Percentiles rank a stretch among this genome's conserved stretches.
Evolutionary conservation across 1,284 basidiomycete species (phyloP).

Genomic region (Irpex lacteus): DNA sequence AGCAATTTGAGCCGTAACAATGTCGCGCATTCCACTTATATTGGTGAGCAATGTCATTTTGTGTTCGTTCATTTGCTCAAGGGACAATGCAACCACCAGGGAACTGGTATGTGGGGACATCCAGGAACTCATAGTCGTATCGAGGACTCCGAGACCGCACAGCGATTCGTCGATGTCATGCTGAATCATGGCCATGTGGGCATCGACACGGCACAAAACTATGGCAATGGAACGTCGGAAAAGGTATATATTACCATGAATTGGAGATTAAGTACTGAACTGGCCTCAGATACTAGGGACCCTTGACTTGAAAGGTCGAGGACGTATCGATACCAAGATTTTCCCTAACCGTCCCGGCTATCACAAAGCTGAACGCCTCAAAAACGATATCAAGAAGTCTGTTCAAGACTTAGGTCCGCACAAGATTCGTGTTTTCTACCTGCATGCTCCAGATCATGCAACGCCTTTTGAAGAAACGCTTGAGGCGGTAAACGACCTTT

Average conservation of each 20-base stretch:
- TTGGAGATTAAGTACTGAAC: too few relatives aligned
- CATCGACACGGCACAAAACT: constrained; percentile 49
- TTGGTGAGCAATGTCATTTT: background rate
- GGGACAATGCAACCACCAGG: constrained; percentile 25
- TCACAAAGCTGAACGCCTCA: constrained; percentile 35
- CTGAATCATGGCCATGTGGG: constrained; percentile 41
- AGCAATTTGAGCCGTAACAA: background rate
- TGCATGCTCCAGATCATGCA: constrained; percentile 47
- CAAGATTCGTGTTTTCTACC: constrained; percentile 43
- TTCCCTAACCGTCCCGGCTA: constrained; percentile 40
- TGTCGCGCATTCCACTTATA: constrained; percentile 5
- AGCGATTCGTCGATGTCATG: constrained; percentile 46
- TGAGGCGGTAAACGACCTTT: constrained; percentile 39
- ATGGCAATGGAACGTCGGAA: constrained; percentile 51
- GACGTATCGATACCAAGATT: constrained; percentile 28
- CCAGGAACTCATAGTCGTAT: constrained; percentile 42
- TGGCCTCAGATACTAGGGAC: background rate
- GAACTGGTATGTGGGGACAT: constrained; percentile 49
- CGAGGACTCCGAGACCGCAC: constrained; percentile 35
- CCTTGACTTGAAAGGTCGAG: background rate
- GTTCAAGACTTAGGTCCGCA: constrained; percentile 33
- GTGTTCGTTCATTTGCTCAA: background rate
- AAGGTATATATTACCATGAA: constrained; percentile 21
- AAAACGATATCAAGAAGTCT: constrained; percentile 37
- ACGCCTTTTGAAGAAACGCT: constrained; percentile 45